These are phyloP conservation scores for Austroboletus novae-zelandiae DNA, from an alignment of 1,284 basidiomycete genomes.

Conservation along the genomic window DNA sequence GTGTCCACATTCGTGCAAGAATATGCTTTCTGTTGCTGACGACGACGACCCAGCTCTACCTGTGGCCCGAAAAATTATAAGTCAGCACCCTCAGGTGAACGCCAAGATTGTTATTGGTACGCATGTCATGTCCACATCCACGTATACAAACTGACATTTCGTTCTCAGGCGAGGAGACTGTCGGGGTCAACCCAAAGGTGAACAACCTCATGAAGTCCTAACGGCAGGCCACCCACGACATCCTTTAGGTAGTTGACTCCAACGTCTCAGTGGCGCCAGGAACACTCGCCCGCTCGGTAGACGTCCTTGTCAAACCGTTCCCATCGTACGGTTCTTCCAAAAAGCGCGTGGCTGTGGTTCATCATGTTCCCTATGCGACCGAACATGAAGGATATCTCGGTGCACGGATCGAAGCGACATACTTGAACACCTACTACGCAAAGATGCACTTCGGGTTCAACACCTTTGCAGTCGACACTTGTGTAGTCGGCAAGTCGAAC, in stretches of 20 bases:
- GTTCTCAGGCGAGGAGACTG: constrained; percentile 59
- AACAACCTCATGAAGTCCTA: constrained; percentile 94
- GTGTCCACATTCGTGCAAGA: constrained; percentile 89
- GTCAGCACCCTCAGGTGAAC: constrained; percentile 72
- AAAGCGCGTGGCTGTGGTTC: constrained; percentile 80
- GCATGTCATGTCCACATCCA: constrained; percentile 24
- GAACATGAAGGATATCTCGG: constrained; percentile 69
- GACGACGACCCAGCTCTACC: constrained; percentile 79
- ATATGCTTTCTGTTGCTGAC: constrained; percentile 86
- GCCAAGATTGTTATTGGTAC: constrained; percentile 75
- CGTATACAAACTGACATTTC: constrained; percentile 2
- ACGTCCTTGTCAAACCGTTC: constrained; percentile 53
- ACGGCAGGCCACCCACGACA: constrained; percentile 77
- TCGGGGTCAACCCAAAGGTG: constrained; percentile 98
- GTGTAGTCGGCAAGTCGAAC: constrained; percentile 97
- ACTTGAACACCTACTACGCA: constrained; percentile 95
- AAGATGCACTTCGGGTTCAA: constrained; percentile 99
- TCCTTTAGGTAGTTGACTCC: constrained; percentile 96
- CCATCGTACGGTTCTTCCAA: constrained; percentile 14
- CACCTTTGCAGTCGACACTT: constrained; percentile 84
- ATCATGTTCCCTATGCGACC: constrained; percentile 93
- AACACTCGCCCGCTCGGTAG: constrained; percentile 86
- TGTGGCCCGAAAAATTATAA: constrained; percentile 73
- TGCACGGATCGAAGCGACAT: constrained; percentile 88
- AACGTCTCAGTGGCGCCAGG: constrained; percentile 80